Conservation (phyloP, 2,329 filamentous ascomycete species). For the Cladophialophora chaetospira region DNA sequence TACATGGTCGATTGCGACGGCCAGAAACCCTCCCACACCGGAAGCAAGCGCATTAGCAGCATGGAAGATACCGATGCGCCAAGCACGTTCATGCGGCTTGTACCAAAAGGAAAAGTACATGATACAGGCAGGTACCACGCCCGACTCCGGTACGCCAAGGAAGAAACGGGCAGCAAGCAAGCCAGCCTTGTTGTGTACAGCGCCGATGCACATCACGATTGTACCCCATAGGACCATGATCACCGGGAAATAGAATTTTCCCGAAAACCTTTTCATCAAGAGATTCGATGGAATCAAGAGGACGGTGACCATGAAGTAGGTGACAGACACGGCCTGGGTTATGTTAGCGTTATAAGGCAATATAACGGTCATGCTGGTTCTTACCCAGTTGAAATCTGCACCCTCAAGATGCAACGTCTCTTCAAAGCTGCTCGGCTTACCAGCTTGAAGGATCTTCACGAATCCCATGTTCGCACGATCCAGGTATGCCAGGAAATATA, state of each 20-base stretch:
- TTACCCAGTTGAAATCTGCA: conserved; percentile 31
- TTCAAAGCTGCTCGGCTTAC: conserved; percentile 18
- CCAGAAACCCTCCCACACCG: conserved; percentile 32
- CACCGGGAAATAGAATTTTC: conserved; percentile 41
- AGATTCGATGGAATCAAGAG: conserved; percentile 30
- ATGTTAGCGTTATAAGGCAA: background rate
- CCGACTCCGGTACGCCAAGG: conserved; percentile 31
- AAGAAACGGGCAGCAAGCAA: conserved; percentile 31
- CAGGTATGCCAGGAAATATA: conserved; percentile 32
- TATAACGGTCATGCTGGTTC: background rate
- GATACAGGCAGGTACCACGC: conserved; percentile 32
- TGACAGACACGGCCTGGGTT: conserved; percentile 27
- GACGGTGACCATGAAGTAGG: conserved; percentile 31
- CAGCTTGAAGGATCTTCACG: conserved; percentile 27
- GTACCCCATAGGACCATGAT: conserved; percentile 48
- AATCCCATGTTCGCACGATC: conserved; percentile 31
- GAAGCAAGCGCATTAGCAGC: conserved; percentile 31
- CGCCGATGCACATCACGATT: conserved; percentile 31
- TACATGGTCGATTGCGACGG: conserved; percentile 14
- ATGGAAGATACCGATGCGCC: conserved; percentile 33
- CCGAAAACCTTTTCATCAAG: conserved; percentile 30
- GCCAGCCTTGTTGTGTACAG: conserved; percentile 20
- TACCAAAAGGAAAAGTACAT: conserved; percentile 36
- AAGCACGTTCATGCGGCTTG: conserved; percentile 33
- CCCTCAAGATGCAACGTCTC: conserved; percentile 23